Conservation (phyloP, 192 early-diverging fungal genomes). For the Podila verticillata region DNA sequence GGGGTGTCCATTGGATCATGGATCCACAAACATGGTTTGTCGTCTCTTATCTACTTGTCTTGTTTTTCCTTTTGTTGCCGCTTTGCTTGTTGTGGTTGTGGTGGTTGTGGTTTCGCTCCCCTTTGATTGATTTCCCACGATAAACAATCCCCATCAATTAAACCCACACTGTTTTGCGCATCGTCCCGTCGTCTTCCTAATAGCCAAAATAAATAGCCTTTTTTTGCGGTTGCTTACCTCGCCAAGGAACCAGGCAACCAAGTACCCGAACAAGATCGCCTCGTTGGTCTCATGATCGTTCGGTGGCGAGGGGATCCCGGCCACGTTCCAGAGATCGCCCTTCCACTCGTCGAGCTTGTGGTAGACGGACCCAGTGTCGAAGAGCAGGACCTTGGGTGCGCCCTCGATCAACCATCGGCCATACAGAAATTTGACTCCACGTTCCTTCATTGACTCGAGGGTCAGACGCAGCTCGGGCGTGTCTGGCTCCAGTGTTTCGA, state of each 20-base stretch:
- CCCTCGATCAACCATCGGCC: constrained; percentile 96
- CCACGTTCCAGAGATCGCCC: constrained; percentile 87
- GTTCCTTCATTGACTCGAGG: constrained; percentile 70
- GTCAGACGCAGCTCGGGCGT: constrained; percentile 70
- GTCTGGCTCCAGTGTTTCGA: constrained; percentile 79
- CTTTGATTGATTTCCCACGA: too few relatives aligned
- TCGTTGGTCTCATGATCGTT: constrained; percentile 93
- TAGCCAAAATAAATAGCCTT: neutral
- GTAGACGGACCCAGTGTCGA: constrained; percentile 81
- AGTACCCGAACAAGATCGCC: constrained; percentile 90
- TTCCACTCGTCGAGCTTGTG: constrained; percentile 93
- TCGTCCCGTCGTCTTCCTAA: too few relatives aligned
- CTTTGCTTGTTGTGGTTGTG: neutral
- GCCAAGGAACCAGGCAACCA: constrained; percentile 92
- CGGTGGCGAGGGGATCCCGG: constrained; percentile 88
- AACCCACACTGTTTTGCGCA: too few relatives aligned
- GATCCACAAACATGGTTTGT: too few relatives aligned
- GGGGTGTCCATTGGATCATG: too few relatives aligned
- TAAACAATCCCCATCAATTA: too few relatives aligned
- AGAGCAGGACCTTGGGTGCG: constrained; percentile 85
- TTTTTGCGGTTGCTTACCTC: constrained; percentile 62
- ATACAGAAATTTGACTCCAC: constrained; percentile 83
- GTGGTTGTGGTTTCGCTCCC: too few relatives aligned
- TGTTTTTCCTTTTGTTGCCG: neutral
- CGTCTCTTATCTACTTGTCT: neutral